These are phyloP conservation scores for Stemphylium lycopersici DNA, from an alignment of 2,329 filamentous ascomycete genomes.

Conservation along the genomic window DNA sequence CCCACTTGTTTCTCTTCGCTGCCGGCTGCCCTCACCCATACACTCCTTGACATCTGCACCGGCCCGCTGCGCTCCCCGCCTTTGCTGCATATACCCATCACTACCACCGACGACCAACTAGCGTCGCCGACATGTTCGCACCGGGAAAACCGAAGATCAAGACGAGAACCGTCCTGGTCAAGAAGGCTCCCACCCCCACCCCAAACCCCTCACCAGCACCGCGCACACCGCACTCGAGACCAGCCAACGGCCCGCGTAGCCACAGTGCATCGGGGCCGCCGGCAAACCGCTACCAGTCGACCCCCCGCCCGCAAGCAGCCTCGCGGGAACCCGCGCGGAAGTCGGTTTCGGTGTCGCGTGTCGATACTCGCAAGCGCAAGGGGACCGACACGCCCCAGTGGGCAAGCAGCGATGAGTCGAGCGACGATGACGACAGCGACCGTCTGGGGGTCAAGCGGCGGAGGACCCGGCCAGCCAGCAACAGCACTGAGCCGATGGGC, in stretches of 20 bases:
- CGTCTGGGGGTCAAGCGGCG: slow-evolving; percentile 30
- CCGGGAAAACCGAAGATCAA: slow-evolving; percentile 43
- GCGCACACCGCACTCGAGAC: slow-evolving; percentile 14
- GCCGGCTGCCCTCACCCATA: slow-evolving; percentile 14
- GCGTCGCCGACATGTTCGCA: slow-evolving; percentile 35
- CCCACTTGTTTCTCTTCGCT: slow-evolving; percentile 14
- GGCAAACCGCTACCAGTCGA: slow-evolving; percentile 36
- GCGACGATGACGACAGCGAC: slow-evolving; percentile 39
- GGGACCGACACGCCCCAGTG: slow-evolving; percentile 43
- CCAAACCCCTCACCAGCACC: slow-evolving; percentile 17
- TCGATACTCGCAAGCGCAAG: slow-evolving; percentile 41
- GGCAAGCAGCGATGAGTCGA: slow-evolving; percentile 42
- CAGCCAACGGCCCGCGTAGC: slow-evolving; percentile 15
- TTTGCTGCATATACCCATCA: slow-evolving; percentile 6
- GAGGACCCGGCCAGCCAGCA: slow-evolving; percentile 46
- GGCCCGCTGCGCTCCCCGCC: slow-evolving; percentile 7
- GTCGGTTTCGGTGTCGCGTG: slow-evolving; percentile 36
- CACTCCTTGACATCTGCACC: slow-evolving; percentile 20
- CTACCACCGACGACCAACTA: slow-evolving; percentile 8
- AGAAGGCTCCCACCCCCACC: slow-evolving; percentile 29
- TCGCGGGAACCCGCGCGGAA: slow-evolving; percentile 28
- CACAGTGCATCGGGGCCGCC: slow-evolving; percentile 28
- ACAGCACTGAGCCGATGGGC: slow-evolving; percentile 44
- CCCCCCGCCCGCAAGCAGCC: slow-evolving; percentile 21
- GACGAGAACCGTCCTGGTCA: slow-evolving; percentile 40